phyloP scores from a whole-genome alignment of 768 basidiomycete species.

The Psilocybe cubensis region DNA sequence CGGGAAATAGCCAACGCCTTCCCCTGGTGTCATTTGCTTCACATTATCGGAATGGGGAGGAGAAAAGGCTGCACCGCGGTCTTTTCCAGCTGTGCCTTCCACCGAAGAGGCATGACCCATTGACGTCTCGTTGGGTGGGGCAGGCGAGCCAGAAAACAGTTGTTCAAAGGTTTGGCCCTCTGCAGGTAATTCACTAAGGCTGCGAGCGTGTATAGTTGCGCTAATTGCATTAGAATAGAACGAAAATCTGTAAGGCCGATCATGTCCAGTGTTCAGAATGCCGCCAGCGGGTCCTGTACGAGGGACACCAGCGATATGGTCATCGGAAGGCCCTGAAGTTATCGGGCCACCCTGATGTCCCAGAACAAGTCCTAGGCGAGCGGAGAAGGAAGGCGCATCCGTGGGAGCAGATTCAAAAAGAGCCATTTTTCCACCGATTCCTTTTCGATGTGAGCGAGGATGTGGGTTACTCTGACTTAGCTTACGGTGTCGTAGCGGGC shows the following conservation, averaged over 20 bases:
- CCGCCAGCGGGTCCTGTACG: constrained; percentile 28
- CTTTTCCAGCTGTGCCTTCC: constrained; percentile 1
- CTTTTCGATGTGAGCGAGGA: constrained; percentile 62
- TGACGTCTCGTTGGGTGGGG: not conserved
- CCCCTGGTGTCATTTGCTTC: constrained; percentile 2
- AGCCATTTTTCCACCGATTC: constrained; percentile 83
- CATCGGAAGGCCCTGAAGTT: constrained; percentile 26
- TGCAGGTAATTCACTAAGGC: constrained; percentile 89
- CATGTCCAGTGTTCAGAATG: constrained; percentile 61
- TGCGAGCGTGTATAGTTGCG: constrained; percentile 94
- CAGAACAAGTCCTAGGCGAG: constrained; percentile 35
- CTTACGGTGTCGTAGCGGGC: constrained; percentile 75
- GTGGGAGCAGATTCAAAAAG: constrained; percentile 74
- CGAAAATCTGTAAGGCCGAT: constrained; percentile 95
- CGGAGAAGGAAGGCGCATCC: constrained; percentile 52
- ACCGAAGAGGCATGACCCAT: not conserved
- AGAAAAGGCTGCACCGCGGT: constrained; percentile 9
- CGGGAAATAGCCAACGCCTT: constrained; percentile 13
- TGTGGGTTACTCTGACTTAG: constrained; percentile 80
- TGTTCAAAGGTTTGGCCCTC: constrained; percentile 94
- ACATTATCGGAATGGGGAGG: constrained; percentile 18
- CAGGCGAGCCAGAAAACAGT: constrained; percentile 66
- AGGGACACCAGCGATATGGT: constrained; percentile 27
- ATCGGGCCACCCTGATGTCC: constrained; percentile 20
- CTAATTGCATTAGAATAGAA: constrained; percentile 95